Base-by-base conservation (phyloP, 2,329 filamentous ascomycete species). In the Sclerotinia trifoliorum region DNA sequence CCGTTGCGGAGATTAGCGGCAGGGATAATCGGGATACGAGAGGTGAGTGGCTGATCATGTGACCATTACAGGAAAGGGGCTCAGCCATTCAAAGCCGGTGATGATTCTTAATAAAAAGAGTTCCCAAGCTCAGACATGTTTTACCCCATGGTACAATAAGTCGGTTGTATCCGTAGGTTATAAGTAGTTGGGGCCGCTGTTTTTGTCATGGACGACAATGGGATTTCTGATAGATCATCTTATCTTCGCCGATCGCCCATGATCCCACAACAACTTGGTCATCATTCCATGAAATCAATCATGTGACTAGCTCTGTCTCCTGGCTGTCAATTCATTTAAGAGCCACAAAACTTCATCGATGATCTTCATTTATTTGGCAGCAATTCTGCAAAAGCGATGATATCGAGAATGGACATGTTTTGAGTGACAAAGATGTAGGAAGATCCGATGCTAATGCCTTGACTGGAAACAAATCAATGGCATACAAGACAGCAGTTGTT, bases 241-340 rank as follows among this genome's bases (percentile, higher is more conserved):
- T 15, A 4, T n/a, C 7, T 35, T 35, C 1, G 52, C 32, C 15
- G 54, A 24, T 57, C 32, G n/a, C 21, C 21, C 54, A 56, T 39
- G 55, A 58, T n/a, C 35, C 55, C 55, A 42, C n/a, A 26, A 26
- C 55, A 57, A 42, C 21, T 57, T 42, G 42, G 55, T 57, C 35
- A 42, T 57, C 35, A 57, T 24, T 55, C 21, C 52, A 55, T 55
- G 52, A 26, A 55, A 3, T 10, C 10, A 1, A 7, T 44, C 35
- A 44, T 26, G 56, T 58, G 56, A 58, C 56, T 17, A 26, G 32
- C 54, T n/a, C 15, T 39, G 8, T 39, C 32, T 57, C n/a, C 17
- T 57, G 54, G 54, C 29, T 24, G 21, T 24, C n/a, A 1, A 26
- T 58, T 44, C 35, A 19, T 58, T 24, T 58, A n/a, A 44, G 11